These are phyloP conservation scores for Scheffersomyces cryptocercus DNA, from an alignment of 1,139 yeast species.

Conservation along the genomic window DNA sequence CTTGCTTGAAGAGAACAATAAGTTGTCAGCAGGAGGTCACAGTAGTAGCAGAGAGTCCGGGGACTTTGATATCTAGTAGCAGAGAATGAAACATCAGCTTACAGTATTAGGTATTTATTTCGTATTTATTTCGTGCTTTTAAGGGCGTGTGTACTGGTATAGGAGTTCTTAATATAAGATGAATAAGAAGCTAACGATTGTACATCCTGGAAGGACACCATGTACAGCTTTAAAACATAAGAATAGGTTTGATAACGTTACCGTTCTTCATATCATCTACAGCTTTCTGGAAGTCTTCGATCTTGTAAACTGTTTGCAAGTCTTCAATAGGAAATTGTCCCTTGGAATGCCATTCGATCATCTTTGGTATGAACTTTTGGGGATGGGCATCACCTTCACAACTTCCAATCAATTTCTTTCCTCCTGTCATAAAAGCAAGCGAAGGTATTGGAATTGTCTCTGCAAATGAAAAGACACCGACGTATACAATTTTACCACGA, in stretches of 20 bases:
- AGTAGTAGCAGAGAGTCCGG: conserved; percentile 37
- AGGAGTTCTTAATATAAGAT: neutral
- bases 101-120: too few species aligned
- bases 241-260: conserved; percentile 5
- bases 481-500: conserved; percentile 6
- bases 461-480: conserved; percentile 4
- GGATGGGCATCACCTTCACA: conserved; percentile 6
- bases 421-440: conserved; percentile 6
- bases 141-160: too few species aligned
- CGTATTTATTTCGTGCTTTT: too few species aligned
- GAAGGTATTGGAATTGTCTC: conserved; percentile 4
- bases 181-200: neutral
- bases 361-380: conserved; percentile 6
- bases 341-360: conserved; percentile 6
- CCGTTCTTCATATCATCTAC: conserved; percentile 8
- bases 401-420: conserved; percentile 8
- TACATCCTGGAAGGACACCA: too few species aligned
- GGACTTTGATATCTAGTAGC: conserved; percentile 43
- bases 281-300: conserved; percentile 5
- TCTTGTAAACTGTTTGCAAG: conserved; percentile 3
- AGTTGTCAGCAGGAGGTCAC: conserved; percentile 13
- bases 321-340: conserved; percentile 6
- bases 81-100: neutral
- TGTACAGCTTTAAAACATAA: neutral
- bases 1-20: conserved; percentile 51